Conservation (phyloP, 2,329 filamentous ascomycete species). For the Aspergillus brunneoviolaceus region DNA sequence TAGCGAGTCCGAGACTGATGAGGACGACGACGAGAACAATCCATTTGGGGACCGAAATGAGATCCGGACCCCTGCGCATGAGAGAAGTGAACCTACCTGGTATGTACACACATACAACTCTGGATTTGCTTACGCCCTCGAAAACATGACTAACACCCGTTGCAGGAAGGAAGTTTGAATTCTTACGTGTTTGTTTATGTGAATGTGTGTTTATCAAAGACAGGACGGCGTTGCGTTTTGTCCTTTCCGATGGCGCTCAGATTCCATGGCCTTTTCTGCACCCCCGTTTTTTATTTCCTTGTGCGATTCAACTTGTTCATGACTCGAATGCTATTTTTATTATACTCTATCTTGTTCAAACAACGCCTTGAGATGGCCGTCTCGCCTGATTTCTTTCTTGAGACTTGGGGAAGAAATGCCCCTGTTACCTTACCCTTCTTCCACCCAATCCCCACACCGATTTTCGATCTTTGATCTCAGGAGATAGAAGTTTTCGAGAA, state of each 20-base stretch:
- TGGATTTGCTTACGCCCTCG: neutral
- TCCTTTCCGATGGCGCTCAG: neutral
- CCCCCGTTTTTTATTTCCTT: neutral
- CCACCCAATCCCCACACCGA: no score
- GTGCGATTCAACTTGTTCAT: neutral
- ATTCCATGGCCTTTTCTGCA: neutral
- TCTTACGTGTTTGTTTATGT: neutral
- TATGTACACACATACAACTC: constrained; percentile 20
- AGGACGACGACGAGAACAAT: constrained; percentile 76
- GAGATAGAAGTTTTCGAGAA: no score
- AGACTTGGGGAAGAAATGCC: neutral
- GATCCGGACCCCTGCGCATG: constrained; percentile 35
- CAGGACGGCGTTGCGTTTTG: neutral
- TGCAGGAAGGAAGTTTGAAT: constrained; percentile 31
- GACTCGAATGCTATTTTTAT: neutral
- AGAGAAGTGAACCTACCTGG: constrained; percentile 36
- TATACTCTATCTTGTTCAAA: neutral
- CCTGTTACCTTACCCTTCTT: no score
- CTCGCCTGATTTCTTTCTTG: neutral
- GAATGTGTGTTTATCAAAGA: neutral
- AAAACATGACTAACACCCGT: constrained; percentile 15
- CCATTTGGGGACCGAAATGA: constrained; percentile 84
- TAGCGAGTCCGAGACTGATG: constrained; percentile 52
- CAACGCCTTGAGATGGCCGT: neutral
- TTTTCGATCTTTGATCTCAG: no score